A percentile compares a stretch with the other conserved stretches of the same genome.
These are phyloP conservation scores for Paramecium primaurelia DNA, from an alignment of 73 alveolate genomes.

Conservation along the genomic window DNA sequence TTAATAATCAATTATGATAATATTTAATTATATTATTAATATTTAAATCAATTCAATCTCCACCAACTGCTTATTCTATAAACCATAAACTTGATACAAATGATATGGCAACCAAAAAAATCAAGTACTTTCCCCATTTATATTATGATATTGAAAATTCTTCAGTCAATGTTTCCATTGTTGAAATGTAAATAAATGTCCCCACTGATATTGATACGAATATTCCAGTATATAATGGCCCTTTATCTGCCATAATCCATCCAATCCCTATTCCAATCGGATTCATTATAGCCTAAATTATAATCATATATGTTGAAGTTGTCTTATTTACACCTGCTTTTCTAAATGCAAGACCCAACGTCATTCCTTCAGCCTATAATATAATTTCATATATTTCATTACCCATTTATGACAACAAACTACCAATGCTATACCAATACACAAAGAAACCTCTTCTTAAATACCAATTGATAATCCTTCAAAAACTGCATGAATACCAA, in stretches of 20 bases:
- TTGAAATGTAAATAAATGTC: slow-evolving; percentile 87
- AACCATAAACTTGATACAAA: slow-evolving; percentile 58
- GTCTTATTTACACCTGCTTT: slow-evolving; percentile 42
- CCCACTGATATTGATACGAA: slow-evolving; percentile 87
- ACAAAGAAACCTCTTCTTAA: slow-evolving; percentile 68
- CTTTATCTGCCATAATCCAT: slow-evolving; percentile 68
- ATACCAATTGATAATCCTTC: slow-evolving; percentile 96
- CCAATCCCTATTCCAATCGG: slow-evolving; percentile 92
- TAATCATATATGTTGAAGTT: slow-evolving; percentile 54
- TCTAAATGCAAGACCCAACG: slow-evolving; percentile 76
- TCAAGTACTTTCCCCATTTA: slow-evolving; percentile 33
- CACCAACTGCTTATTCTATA: slow-evolving; percentile 57
- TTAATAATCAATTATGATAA: not conserved
- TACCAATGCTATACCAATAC: slow-evolving; percentile 79
- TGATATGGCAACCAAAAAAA: slow-evolving; percentile 45
- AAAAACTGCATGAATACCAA: slow-evolving; percentile 89
- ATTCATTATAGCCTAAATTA: slow-evolving; percentile 71
- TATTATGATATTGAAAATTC: slow-evolving; percentile 62
- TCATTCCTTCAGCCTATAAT: slow-evolving; percentile 67
- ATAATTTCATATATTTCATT: slow-evolving; percentile 43
- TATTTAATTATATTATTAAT: not conserved
- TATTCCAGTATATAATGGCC: slow-evolving; percentile 73
- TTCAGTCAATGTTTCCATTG: slow-evolving; percentile 88
- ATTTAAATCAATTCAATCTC: not conserved
- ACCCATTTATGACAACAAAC: slow-evolving; percentile 90